phyloP scores from a whole-genome alignment of 441 rosid species.

The Euphorbia schlechtendalii region DNA sequence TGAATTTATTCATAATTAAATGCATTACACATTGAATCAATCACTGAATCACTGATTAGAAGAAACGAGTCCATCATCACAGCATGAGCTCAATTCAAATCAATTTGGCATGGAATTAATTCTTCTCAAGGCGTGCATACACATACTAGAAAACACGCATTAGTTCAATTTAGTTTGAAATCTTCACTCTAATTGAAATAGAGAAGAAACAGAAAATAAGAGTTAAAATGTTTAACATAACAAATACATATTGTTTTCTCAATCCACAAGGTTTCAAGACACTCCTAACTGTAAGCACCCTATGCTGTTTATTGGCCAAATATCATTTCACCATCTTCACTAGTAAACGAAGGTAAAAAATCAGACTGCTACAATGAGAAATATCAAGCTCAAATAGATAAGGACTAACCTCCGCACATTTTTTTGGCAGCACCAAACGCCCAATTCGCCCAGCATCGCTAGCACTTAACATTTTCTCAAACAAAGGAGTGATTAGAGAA shows the following conservation, averaged over 20 bases:
- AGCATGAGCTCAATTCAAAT: constrained; percentile 1
- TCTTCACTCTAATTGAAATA: too few species aligned
- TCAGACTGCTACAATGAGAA: constrained; percentile 10
- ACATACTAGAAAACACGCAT: not conserved
- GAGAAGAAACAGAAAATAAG: not conserved
- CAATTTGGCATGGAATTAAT: not conserved
- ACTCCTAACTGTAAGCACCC: not conserved
- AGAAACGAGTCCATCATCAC: not conserved
- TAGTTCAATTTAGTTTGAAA: not conserved
- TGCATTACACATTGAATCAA: not conserved
- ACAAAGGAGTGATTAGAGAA: constrained; percentile 74
- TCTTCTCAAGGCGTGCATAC: too few species aligned
- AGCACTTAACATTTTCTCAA: constrained; percentile 96
- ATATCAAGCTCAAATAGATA: constrained; percentile 11
- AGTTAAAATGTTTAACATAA: not conserved
- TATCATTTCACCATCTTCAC: not conserved
- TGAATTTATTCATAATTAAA: not conserved
- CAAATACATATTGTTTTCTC: not conserved
- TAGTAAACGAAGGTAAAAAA: constrained; percentile 1
- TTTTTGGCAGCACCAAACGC: constrained; percentile 90
- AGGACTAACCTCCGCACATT: constrained; percentile 85
- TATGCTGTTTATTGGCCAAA: not conserved
- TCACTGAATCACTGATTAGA: not conserved
- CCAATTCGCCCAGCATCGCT: constrained; percentile 96
- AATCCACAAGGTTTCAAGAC: not conserved